These are phyloP conservation scores for Allodekkera sacchari DNA, from an alignment of 805 yeast species.

Conservation along the genomic window DNA sequence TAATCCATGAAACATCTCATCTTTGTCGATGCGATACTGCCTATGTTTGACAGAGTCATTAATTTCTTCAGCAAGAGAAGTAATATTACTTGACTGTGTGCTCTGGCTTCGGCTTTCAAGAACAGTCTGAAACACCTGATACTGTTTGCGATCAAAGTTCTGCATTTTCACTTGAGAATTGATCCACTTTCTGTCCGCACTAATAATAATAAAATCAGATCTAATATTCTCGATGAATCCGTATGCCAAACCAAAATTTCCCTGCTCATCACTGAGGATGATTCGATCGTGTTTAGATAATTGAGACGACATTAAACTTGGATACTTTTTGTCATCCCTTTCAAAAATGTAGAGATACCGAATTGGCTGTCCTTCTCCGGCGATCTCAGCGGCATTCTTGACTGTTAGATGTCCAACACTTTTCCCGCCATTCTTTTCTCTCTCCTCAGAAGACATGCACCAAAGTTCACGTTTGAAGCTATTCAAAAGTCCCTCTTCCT, in stretches of 20 bases:
- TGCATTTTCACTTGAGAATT: constrained; percentile 29
- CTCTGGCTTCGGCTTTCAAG: constrained; percentile 14
- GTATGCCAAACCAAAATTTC: constrained; percentile 64
- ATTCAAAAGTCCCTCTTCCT: constrained; percentile 58
- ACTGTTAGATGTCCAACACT: constrained; percentile 47
- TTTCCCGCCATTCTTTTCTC: constrained; percentile 56
- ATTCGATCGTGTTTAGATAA: constrained; percentile 53
- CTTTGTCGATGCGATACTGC: constrained; percentile 67
- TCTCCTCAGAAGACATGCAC: constrained; percentile 46
- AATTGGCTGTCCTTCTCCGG: constrained; percentile 8
- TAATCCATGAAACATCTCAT: constrained; percentile 68
- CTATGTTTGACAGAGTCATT: constrained; percentile 5
- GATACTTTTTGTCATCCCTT: constrained; percentile 20
- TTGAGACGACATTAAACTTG: constrained; percentile 33
- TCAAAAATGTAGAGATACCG: constrained; percentile 41
- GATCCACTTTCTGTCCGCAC: constrained; percentile 44
- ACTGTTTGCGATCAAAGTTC: constrained; percentile 33
- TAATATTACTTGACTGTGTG: constrained; percentile 1
- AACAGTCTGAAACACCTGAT: constrained; percentile 47
- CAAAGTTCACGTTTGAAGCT: constrained; percentile 57
- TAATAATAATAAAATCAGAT: constrained; percentile 35
- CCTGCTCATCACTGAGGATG: constrained; percentile 69
- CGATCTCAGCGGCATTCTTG: constrained; percentile 18
- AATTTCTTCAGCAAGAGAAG: constrained; percentile 1
- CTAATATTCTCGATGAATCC: constrained; percentile 47